Evolutionary conservation across 1,284 basidiomycete species (phyloP), one percentile per base, ranked within the genome.

Genomic region (Melampsora abietis-canadensis): DNA sequence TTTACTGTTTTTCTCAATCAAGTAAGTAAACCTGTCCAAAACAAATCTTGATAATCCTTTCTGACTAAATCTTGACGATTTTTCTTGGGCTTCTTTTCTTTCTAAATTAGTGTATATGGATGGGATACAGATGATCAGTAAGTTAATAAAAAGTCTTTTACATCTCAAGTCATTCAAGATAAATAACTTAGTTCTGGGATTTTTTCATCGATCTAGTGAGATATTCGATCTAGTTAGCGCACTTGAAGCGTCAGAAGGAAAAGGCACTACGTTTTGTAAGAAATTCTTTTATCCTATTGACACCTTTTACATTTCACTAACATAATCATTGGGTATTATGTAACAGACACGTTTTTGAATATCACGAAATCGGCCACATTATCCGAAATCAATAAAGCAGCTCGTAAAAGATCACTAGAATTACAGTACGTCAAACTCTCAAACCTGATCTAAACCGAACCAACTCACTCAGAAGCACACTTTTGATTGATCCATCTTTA

Each of bases 181-280:
- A n/a, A n/a, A n/a, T n/a, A n/a, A n/a, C n/a, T n/a, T n/a, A n/a
- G n/a, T n/a, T n/a, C n/a, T n/a, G n/a, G n/a, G 21, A 21, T 30
- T 27, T 47, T 48, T 47, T 27, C n/a, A n/a, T n/a, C n/a, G n/a
- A 7, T 48, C 27, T 40, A 75, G 72, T 84, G 94, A 97, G 83
- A 94, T 97, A 68, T 97, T 97, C 80, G 94, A 96, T 83, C 86
- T 97, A n/a, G 93, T 96, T 75, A 87, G 87, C 77, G 90, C 87
- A 6, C 83, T 97, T 44, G 89, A 95, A 83, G 83, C 84, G 0
- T 85, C 90, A 1, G 93, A 95, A 85, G 94, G 89, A 78, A 93
- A 91, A 81, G 91, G 89, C 31, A 92, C 89, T 12, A 90, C 88
- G 0, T 97, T 97, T 83, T 97, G 95, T 84, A 90, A 90, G 21